These are phyloP conservation scores for Ascochyta rabiei DNA, from an alignment of 2,329 filamentous ascomycete species.

Conservation along the genomic window DNA sequence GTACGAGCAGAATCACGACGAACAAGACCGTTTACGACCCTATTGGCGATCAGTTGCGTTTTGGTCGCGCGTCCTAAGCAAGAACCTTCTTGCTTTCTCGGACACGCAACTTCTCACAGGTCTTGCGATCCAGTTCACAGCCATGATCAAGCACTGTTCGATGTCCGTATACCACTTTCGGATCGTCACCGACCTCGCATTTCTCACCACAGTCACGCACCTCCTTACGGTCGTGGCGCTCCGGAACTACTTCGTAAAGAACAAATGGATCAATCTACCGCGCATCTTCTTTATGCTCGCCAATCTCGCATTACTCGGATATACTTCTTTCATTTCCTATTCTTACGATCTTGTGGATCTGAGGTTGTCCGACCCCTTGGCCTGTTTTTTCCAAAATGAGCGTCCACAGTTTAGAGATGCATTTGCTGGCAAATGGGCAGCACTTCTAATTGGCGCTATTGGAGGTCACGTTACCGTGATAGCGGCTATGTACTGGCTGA, in stretches of 20 bases:
- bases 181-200: conserved; percentile 37
- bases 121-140: conserved; percentile 40
- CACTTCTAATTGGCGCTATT: conserved; percentile 36
- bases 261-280: conserved; percentile 41
- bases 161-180: conserved; percentile 42
- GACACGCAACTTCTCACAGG: conserved; percentile 42
- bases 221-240: conserved; percentile 36
- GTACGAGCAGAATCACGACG: conserved; percentile 22
- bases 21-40: background rate
- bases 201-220: conserved; percentile 41
- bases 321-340: conserved; percentile 40
- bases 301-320: conserved; percentile 37
- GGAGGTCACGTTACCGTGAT: conserved; percentile 39
- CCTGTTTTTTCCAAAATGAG: conserved; percentile 37
- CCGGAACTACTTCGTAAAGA: conserved; percentile 40
- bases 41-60: conserved; percentile 39
- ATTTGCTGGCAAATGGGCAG: conserved; percentile 37
- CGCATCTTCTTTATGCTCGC: conserved; percentile 42
- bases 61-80: conserved; percentile 40
- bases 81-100: conserved; percentile 40
- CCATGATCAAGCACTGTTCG: conserved; percentile 38
- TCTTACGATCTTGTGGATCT: conserved; percentile 32
- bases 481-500: conserved; percentile 37
- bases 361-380: conserved; percentile 27
- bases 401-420: conserved; percentile 29